phyloP scores from a whole-genome alignment of 2,329 filamentous ascomycete species.

The Paraconiothyrium brasiliense region DNA sequence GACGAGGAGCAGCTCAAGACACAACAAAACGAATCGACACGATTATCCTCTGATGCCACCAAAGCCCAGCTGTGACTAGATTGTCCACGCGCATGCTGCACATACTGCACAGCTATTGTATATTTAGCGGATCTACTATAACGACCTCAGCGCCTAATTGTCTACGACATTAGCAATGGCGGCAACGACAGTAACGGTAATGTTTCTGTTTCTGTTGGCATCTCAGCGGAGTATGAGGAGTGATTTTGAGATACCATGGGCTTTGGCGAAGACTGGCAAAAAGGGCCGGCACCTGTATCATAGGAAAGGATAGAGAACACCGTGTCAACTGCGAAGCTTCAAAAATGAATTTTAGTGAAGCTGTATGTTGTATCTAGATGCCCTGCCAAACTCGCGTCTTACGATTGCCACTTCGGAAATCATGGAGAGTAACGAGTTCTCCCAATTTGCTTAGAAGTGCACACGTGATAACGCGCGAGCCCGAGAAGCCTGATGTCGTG shows the following conservation, averaged over 20 bases:
- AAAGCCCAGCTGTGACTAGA: no score
- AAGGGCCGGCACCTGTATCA: background rate
- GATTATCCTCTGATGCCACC: background rate
- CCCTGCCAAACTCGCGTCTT: background rate
- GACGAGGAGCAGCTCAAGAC: no score
- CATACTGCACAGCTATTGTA: no score
- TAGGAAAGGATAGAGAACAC: background rate
- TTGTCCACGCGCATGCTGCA: no score
- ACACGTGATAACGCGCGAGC: constrained; percentile 4
- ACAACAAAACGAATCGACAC: background rate
- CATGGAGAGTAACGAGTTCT: background rate
- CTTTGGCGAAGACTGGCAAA: background rate
- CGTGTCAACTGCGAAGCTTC: background rate
- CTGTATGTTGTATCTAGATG: background rate
- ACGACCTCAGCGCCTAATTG: background rate
- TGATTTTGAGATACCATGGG: background rate
- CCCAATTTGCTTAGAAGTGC: no score
- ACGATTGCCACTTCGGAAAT: background rate
- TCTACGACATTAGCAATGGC: background rate
- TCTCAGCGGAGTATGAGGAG: background rate
- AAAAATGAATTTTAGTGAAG: no score
- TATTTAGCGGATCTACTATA: background rate
- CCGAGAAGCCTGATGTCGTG: background rate
- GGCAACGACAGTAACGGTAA: background rate
- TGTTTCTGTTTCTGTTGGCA: background rate